Evolutionary conservation across 1,284 basidiomycete genomes (phyloP), one percentile per base, ranked within the genome.

Genomic region (Ceratobasidium sp.): DNA sequence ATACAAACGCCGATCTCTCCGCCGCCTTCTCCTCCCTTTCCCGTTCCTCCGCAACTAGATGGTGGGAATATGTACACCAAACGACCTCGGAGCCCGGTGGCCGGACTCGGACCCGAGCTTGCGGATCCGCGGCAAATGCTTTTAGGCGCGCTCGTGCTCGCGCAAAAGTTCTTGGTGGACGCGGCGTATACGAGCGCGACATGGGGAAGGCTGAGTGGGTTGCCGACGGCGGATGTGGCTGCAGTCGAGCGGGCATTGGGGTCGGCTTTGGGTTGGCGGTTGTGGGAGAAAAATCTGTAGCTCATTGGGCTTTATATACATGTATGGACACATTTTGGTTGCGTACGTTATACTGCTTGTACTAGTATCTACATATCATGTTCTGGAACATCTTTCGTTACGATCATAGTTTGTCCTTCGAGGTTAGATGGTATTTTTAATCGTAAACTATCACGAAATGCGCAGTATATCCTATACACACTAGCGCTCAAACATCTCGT

Each of bases 71-170:
- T 50, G 13, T 66, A 66, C 64, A 40, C 23, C 40, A 71, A 40
- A 59, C 52, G 70, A 73, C 38, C 28, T 4, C 6, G 5, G 12
- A 62, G 33, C 57, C 17, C 57, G 70, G 28, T n/a, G 56, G 20
- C n/a, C 7, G n/a, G 38, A 4, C 56, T 40, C 28, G 61, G 28
- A 10, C 59, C 59, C 61, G 71, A 64, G 46, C 71, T 74, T 4
- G 71, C 61, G 59, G 71, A 74, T 40, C 71, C 71, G 12, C 71
- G 71, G n/a, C 71, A 74, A 46, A 74, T 74, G 71, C 26, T 74
- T 4, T 57, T 74, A 12, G 71, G 59, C 44, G 42, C 71, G 38
- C 71, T 74, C 42, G 71, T 74, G 10, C 59, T 74, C 9, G 59
- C 71, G 15, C 71, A 74, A 65, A 74, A 74, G 71, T 74, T 74